Base-by-base conservation (phyloP, 306 rosid species). In the Comarum palustre region DNA sequence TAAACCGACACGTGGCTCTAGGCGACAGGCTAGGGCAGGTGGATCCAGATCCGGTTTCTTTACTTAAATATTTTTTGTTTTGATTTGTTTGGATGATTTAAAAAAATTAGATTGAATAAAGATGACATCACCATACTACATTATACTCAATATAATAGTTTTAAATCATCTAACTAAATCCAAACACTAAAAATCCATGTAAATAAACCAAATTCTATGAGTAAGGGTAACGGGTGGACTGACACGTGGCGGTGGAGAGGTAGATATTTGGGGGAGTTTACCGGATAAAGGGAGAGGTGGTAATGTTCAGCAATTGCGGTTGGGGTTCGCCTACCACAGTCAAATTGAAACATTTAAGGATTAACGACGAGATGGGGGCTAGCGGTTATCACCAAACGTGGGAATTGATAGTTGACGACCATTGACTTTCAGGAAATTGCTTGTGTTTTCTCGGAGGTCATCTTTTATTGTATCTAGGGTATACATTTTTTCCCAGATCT, bases 291-390 rank as follows among this genome's bases (percentile, higher is more conserved):
- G 27, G 55, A 25, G 32, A 51, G 27, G 52, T 24, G 63, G 63
- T 68, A 17, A 62, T 8, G 54, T 67, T 82, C 85, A 73, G 75
- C 73, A 46, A 73, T 74, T 77, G 79, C 85, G 85, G 79, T 82
- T 73, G 64, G 65, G 6, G 60, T 5, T 27, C 29, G 69, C 54
- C 15, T 68, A 22, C 42, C 8, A 45, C 85, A 76, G 79, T 68
- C 15, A 14, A 70, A 77, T 77, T n/a, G 36, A 4, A 29, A 48
- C 48, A 41, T 42, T 25, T 48, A n/a, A 12, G 8, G 60, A 20
- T 27, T 8, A n/a, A 71, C 70, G 69, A 71, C 36, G 5, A 10
- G 51, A 59, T 39, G 41, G 8, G 38, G 27, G 7, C 5, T 32
- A 52, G 7, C 72, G 67, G 64, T 77, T 77, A 47, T 24, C 43